phyloP scores from a whole-genome alignment of 208 protist genomes.

The Naegleria fowleri region DNA sequence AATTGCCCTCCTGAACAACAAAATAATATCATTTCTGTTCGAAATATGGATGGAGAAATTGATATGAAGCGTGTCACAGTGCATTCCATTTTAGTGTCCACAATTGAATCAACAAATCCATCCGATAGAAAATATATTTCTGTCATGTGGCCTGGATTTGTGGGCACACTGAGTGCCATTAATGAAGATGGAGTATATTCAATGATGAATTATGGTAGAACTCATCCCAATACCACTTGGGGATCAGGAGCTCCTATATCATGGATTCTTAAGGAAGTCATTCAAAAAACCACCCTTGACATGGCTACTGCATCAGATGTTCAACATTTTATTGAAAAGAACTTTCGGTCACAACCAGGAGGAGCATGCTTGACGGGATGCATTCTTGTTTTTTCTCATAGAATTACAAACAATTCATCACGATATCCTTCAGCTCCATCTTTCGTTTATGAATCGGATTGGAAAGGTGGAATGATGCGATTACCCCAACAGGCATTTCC shows the following conservation, averaged over 20 bases:
- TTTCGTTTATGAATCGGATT: not conserved
- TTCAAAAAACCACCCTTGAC: not conserved
- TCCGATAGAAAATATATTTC: not conserved
- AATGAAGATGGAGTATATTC: constrained; percentile 9
- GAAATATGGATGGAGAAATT: constrained; percentile 15
- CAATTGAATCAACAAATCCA: not conserved
- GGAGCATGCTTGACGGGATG: not conserved
- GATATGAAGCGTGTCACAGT: not conserved
- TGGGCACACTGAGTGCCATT: not conserved
- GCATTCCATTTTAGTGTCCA: not conserved
- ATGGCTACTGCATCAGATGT: not conserved
- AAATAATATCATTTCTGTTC: not conserved
- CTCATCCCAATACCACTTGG: not conserved
- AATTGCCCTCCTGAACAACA: not conserved
- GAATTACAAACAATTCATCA: not conserved
- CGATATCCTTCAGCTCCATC: not conserved
- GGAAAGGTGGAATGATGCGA: constrained; percentile 1
- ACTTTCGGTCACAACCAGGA: not conserved
- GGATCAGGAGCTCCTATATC: not conserved
- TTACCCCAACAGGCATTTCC: not conserved
- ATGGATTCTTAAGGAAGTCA: not conserved
- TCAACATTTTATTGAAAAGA: not conserved
- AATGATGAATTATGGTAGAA: not conserved
- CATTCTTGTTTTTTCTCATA: not conserved
- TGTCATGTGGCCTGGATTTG: not conserved